A percentile compares a stretch with the other conserved stretches of the same genome.
phyloP scores from a whole-genome alignment of 495 filamentous ascomycete genomes.

The Penicillium canescens region DNA sequence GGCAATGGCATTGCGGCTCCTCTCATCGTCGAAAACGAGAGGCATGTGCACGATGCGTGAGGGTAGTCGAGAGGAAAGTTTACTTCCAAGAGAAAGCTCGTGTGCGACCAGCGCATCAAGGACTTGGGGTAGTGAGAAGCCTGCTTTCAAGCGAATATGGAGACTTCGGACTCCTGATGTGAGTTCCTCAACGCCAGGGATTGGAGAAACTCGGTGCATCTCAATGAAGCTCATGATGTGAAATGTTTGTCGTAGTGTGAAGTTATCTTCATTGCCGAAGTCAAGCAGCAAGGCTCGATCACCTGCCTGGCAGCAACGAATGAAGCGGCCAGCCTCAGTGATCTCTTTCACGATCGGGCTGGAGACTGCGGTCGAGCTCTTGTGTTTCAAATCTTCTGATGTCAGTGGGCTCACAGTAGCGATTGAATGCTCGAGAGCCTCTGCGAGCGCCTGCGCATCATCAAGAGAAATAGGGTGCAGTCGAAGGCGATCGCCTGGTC shows the following conservation, averaged over 20 bases:
- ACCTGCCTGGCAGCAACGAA: conserved; percentile 5
- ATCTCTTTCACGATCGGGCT: not conserved
- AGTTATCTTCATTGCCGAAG: conserved; percentile 6
- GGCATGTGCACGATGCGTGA: conserved; percentile 4
- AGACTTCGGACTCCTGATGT: conserved; percentile 7
- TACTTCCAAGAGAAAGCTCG: not conserved
- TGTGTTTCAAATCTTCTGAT: not conserved
- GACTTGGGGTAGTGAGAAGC: conserved; percentile 1
- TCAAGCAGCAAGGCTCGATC: conserved; percentile 6
- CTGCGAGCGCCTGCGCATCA: conserved; percentile 4
- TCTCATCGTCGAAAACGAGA: conserved; percentile 4
- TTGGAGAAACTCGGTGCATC: conserved; percentile 1
- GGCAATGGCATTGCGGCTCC: conserved; percentile 2
- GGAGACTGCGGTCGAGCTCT: not conserved
- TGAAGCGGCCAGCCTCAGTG: conserved; percentile 3
- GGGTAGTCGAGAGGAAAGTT: conserved; percentile 1
- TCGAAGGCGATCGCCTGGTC: conserved; percentile 12
- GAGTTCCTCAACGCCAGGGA: conserved; percentile 7
- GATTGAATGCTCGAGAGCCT: not conserved
- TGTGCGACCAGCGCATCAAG: conserved; percentile 5
- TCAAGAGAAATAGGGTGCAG: conserved; percentile 5
- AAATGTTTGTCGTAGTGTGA: conserved; percentile 4
- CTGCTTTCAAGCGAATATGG: conserved; percentile 1
- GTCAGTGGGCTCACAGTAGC: not conserved
- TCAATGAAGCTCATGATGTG: conserved; percentile 9